phyloP scores from a whole-genome alignment of 2,329 filamentous ascomycete genomes.

The Furcasterigmium sp. region DNA sequence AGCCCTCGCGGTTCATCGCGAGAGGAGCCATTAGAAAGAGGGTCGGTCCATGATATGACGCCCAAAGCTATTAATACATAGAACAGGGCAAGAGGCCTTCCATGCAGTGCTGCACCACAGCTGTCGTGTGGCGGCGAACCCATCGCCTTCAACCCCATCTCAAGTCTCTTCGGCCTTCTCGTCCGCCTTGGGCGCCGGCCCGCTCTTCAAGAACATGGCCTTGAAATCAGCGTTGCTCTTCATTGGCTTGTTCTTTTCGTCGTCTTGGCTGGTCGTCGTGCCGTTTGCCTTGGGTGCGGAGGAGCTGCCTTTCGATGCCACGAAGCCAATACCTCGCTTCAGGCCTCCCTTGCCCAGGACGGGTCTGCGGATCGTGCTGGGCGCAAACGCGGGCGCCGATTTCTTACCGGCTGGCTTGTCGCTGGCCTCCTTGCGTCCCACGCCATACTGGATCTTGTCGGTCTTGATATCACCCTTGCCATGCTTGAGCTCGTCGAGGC shows the following conservation, averaged over 20 bases:
- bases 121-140: too few species aligned
- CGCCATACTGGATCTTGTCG: conserved; percentile 33
- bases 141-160: too few species aligned
- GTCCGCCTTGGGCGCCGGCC: neutral
- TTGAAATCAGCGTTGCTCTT: conserved; percentile 57
- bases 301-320: conserved; percentile 17
- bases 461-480: conserved; percentile 39
- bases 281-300: conserved; percentile 19
- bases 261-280: conserved; percentile 9
- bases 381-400: conserved; percentile 36
- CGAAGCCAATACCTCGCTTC: conserved; percentile 40
- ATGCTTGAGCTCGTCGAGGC: conserved; percentile 47
- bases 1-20: too few species aligned
- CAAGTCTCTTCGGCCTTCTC: neutral
- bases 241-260: conserved; percentile 18
- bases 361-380: conserved; percentile 35
- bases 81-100: too few species aligned
- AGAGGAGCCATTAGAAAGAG: too few species aligned
- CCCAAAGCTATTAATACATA: neutral
- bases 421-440: conserved; percentile 17
- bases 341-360: conserved; percentile 28
- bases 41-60: too few species aligned
- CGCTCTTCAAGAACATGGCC: conserved; percentile 36
- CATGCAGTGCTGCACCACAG: too few species aligned
- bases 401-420: conserved; percentile 15